These are phyloP conservation scores for Emmonsiellopsis sp. DNA, from an alignment of 2,329 filamentous ascomycete genomes.

Conservation along the genomic window DNA sequence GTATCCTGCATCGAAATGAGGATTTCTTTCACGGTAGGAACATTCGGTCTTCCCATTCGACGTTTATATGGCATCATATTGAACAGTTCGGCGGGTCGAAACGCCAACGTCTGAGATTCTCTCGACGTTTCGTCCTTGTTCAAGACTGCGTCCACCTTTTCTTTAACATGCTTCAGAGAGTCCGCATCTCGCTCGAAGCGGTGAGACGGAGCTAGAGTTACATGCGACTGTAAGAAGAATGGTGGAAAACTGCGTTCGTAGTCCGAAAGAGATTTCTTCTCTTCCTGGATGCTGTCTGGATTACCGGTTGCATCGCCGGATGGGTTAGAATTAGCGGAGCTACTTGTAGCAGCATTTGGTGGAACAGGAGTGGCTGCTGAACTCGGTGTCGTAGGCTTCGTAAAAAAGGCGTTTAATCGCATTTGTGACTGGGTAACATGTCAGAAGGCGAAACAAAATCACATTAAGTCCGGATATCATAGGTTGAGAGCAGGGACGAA, in stretches of 20 bases:
- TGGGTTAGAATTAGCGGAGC: slow-evolving; percentile 9
- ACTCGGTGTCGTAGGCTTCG: slow-evolving; percentile 26
- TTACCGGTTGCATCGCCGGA: slow-evolving; percentile 1
- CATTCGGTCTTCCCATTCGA: slow-evolving; percentile 21
- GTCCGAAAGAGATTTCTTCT: slow-evolving; percentile 33
- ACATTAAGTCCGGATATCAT: slow-evolving; percentile 11
- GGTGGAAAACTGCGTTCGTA: slow-evolving; percentile 68
- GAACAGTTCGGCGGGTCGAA: slow-evolving; percentile 28
- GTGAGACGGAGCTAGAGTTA: slow-evolving; percentile 53
- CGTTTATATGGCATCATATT: slow-evolving; percentile 29
- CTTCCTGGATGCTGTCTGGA: slow-evolving; percentile 11
- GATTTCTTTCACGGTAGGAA: slow-evolving; percentile 47
- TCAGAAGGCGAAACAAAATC: slow-evolving; percentile 17
- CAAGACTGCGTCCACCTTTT: slow-evolving; percentile 37
- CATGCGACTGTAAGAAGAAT: slow-evolving; percentile 68
- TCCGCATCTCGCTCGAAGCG: slow-evolving; percentile 50
- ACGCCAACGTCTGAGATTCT: slow-evolving; percentile 11
- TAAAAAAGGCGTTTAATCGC: slow-evolving; percentile 42
- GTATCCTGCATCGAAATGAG: slow-evolving; percentile 47
- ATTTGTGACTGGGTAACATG: slow-evolving; percentile 35
- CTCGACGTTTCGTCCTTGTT: slow-evolving; percentile 14
- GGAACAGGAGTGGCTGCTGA: slow-evolving; percentile 11
- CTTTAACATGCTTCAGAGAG: slow-evolving; percentile 44
- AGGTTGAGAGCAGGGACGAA: neutral
- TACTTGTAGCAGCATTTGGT: slow-evolving; percentile 7